Evolutionary conservation across 176 grass and related monocot genomes (phyloP), one percentile per base, ranked within the genome.

Genomic region (Juncus inflexus): DNA sequence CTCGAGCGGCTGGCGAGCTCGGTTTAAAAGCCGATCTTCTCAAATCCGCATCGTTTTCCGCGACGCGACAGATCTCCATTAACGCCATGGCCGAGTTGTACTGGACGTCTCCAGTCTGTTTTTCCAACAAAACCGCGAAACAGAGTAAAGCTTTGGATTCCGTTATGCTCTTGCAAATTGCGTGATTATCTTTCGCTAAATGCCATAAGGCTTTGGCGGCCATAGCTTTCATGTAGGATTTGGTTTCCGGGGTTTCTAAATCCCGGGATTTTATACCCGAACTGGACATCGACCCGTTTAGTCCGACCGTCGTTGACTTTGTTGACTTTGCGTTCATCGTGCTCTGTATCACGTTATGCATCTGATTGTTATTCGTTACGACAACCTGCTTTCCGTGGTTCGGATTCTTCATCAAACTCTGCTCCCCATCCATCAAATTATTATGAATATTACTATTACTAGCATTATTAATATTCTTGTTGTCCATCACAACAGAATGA

Each of bases 81-180:
- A 92, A 80, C 60, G 94, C 94, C 88, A 99, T 92, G 0, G 94
- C 94, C 6, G 89, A 99, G 61, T 99, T 92, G 52, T 86, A 86
- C 13, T 82, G 83, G 72, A 99, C 85, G 0, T 92, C 85, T 4
- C 83, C 85, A 15, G 77, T 72, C 0, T 86, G 80, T 61, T 92
- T 99, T 57, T 99, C 94, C n/a, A 99, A 74, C 49, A 99, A 78
- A 38, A 92, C 85, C 0, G 94, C 82, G 4, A 99, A 92, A 79
- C 88, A 99, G 45, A 99, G 94, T 3, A 99, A 83, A 0, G 94
- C 94, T 72, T 81, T 86, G n/a, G 88, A 99, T 76, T 99, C 88
- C 0, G 94, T 99, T 81, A 99, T 90, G 85, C 65, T 99, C 78
- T 90, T 99, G 14, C 88, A 99, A 74, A 92, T 86, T 37, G 79